phyloP scores from a whole-genome alignment of 129 eudicot species.

The Pulicaria dysenterica region DNA sequence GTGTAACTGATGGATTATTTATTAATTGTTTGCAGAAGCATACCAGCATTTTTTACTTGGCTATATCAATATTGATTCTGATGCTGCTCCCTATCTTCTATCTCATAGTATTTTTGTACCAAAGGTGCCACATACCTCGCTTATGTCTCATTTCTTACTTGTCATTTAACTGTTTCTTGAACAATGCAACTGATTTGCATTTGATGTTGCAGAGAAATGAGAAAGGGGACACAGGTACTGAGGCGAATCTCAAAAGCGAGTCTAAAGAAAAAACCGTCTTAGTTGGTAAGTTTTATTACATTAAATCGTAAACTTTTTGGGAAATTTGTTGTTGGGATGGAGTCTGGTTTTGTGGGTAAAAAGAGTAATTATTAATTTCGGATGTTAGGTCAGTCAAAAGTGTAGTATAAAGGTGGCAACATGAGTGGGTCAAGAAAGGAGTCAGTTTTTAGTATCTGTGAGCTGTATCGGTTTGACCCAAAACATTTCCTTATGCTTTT shows the following conservation, averaged over 20 bases:
- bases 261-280: slow-evolving; percentile 78
- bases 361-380: too few species aligned
- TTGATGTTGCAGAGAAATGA: slow-evolving; percentile 64
- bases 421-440: too few species aligned
- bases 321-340: background rate
- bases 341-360: background rate
- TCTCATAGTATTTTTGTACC: slow-evolving; percentile 68
- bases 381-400: too few species aligned
- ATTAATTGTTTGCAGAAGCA: slow-evolving; percentile 61
- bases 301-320: background rate
- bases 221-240: slow-evolving; percentile 61
- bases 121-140: slow-evolving; percentile 51
- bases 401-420: too few species aligned
- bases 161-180: background rate
- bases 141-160: slow-evolving; percentile 8
- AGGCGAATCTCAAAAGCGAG: slow-evolving; percentile 66
- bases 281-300: slow-evolving; percentile 35
- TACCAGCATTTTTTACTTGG: slow-evolving; percentile 70
- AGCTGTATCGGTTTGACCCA: too few species aligned
- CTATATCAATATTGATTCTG: slow-evolving; percentile 62
- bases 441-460: too few species aligned
- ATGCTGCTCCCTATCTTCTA: slow-evolving; percentile 84
- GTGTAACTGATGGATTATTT: slow-evolving; percentile 18
- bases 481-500: background rate
- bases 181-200: slow-evolving; percentile 3